Base-by-base conservation (phyloP, 805 yeast genomes). In the Hanseniaspora nectarophila region DNA sequence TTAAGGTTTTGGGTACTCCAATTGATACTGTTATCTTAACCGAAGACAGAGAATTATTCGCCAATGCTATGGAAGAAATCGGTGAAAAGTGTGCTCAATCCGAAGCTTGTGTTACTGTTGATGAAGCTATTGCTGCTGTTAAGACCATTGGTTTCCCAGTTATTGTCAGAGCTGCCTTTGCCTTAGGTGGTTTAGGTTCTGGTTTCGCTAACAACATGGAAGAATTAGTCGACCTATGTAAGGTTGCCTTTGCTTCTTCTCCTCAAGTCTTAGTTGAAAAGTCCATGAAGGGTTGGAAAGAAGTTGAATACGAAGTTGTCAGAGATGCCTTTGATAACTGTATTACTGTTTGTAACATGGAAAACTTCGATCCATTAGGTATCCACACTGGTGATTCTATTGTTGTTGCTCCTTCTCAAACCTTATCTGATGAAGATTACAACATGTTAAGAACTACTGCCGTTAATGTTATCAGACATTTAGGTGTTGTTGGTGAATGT, bases 401-500 rank as follows among this genome's bases (percentile, higher is more conserved):
- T 62, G 98, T 90, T 46, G 96, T 92, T 64, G 98, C 98, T 52
- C 98, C 98, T 46, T 88, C 97, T 40, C 98, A 90, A 71, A 90
- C 98, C 38, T 73, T 90, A 62, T 84, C 95, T 35, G 98, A 90
- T 69, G 95, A 89, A 67, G 98, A 90, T 66, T 90, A 86, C 71
- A 95, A 90, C 72, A 92, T 90, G 98, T 80, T 90, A 63, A 82
- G 98, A 73, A 75, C 94, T 45, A 95, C 98, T 53, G 98, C 98
- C 54, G 87, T 92, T 68, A 92, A 92, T 71, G 87, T 90, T 63
- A 90, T 90, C 63, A 86, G 97, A 70, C 98, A 90, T 66, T 75
- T 90, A 65, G 98, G 98, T 67, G 98, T 90, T 58, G 96, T 90
- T 60, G 98, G 98, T 70, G 98, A 90, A 73, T 90, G 98, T 78